Evolutionary conservation across 2,329 filamentous ascomycete species (phyloP), one percentile per base, ranked within the genome.

Genomic region (Alternaria gaisen): DNA sequence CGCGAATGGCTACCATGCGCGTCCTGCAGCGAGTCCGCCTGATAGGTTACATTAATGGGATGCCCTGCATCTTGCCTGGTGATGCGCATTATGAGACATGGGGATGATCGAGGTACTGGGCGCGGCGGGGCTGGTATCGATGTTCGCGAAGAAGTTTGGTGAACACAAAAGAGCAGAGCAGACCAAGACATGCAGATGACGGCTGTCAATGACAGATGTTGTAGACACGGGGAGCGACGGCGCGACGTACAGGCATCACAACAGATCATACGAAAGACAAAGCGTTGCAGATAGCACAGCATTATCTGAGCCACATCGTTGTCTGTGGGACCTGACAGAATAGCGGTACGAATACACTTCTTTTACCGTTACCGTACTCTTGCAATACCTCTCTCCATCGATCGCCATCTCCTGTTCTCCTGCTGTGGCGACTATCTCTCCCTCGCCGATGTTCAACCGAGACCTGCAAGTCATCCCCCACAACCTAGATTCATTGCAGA

Each of bases 1-100:
- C 7, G 30, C 44, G 46, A 20, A 36, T 36, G 47, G 20, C 36
- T 26, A 24, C 48, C 48, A 52, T 48, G 41, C 52, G 42, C 56
- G 18, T 41, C 51, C 50, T 36, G n/a, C 52, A 53, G 42, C 55
- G 51, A 56, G 41, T 47, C 54, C 63, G 58, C 61, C 65, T 72
- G 70, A 75, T 69, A 73, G 68, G 64, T 69, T 70, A 72, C 69
- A 69, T 71, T 51, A 36, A 63, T 53, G 64, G 52, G 28, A 54
- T 36, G 54, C 58, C 66, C 52, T 64, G 64, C 56, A 42, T 28
- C 38, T 14, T 16, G 16, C n/a, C 28, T 9, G 18, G 14, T 36
- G 34, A 52, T 16, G 38, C 46, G 41, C 26, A 41, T 43, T 16
- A 28, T 40, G 56, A 59, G 46, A 59, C 60, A 64, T 38, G 56